Evolutionary conservation across 306 rosid genomes (phyloP).

Genomic region (Heteromeles arbutifolia): DNA sequence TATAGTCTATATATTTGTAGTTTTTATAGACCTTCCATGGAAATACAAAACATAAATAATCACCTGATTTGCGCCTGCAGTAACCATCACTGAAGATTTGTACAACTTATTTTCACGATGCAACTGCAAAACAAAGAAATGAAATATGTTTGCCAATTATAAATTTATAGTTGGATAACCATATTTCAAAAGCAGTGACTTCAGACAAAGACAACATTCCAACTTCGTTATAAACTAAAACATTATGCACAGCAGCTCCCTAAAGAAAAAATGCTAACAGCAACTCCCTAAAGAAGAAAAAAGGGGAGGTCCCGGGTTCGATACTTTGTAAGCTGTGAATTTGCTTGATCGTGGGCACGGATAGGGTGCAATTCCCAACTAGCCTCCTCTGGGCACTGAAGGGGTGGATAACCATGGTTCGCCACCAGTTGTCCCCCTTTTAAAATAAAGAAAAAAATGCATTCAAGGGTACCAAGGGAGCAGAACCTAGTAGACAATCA

Average conservation of each 20-base stretch:
- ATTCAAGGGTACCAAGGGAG: neutral
- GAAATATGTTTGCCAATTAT: neutral
- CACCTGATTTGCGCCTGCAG: slow-evolving; percentile 99
- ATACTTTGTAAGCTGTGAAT: no score
- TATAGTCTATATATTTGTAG: neutral
- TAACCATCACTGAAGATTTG: slow-evolving; percentile 95
- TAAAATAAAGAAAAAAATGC: neutral
- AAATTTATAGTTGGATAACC: neutral
- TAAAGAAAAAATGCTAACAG: no score
- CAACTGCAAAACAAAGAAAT: slow-evolving; percentile 48
- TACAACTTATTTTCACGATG: slow-evolving; percentile 60
- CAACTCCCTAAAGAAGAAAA: no score
- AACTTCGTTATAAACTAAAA: neutral
- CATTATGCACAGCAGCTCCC: neutral
- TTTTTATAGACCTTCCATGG: neutral
- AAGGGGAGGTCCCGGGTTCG: no score
- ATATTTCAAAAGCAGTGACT: neutral
- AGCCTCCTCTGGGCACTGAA: no score
- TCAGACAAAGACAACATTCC: neutral
- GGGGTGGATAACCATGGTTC: no score
- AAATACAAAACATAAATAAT: slow-evolving; percentile 3
- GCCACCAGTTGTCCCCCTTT: no score
- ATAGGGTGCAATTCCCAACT: no score
- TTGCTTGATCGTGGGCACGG: no score
- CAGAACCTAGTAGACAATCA: neutral